Base-by-base conservation (phyloP, 192 early-diverging fungal species). In the Chytriomyces sp. region DNA sequence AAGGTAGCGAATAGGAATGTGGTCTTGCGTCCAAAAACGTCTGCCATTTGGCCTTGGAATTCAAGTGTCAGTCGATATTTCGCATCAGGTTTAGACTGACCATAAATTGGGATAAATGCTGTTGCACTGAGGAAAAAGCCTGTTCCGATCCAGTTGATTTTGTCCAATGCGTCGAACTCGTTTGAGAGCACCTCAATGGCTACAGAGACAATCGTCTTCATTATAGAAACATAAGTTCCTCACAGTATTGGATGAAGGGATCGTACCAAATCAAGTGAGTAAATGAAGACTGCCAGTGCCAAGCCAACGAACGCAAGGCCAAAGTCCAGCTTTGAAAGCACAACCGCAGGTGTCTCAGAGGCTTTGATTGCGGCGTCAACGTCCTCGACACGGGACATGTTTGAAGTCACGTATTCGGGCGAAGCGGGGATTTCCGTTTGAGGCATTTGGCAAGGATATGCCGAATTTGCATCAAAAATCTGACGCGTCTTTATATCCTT, bases 1-100 rank as follows among this genome's bases (percentile, higher is more conserved):
- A 83, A 53, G 31, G 89, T 72, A 28, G 85, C 83, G 19, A 85
- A 76, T 0, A 94, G 74, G 26, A 96, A 83, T 14, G 87, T 84
- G 30, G 76, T 56, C 64, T 92, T 89, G 28, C 93, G 31, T 41
- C 71, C 65, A 57, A 78, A 75, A 25, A 78, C 57, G 59, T 66
- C 64, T 1, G 72, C 32, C 25, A 78, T 52, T 41, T 78, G 38
- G 14, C 72, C 77, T 17, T 93, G 93, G 12, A 40, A 28, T 19
- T 10, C 28, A 28, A 17, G 31, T 22, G 28, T 12, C 38, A 12
- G 19, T 14, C 22, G 19, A 8, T n/a, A 17, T 25, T 17, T 19
- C 22, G 39, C 12, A n/a, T 3, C 34, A n/a, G n/a, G n/a, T 39
- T 64, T 12, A 38, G 7, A 59, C n/a, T n/a, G 19, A 34, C 14